Evolutionary conservation across 2,329 filamentous ascomycete genomes (phyloP).

Genomic region (Hyphodiscus sp.): DNA sequence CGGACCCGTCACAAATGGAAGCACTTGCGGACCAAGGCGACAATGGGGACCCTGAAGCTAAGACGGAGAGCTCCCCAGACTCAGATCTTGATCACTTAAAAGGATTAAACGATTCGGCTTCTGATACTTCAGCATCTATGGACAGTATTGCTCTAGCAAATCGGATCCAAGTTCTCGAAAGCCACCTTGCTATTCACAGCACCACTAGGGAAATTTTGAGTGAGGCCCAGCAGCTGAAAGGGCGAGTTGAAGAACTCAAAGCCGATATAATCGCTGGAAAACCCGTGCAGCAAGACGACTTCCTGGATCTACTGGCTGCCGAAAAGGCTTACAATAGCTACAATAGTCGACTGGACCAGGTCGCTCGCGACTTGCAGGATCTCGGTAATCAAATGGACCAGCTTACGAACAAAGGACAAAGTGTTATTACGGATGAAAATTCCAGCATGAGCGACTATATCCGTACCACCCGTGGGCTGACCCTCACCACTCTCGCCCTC

Average conservation of each 20-base stretch:
- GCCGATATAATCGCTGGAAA: slow-evolving; percentile 5
- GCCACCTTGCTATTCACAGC: slow-evolving; percentile 5
- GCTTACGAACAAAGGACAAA: not conserved
- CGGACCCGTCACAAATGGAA: slow-evolving; percentile 6
- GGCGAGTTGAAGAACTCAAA: slow-evolving; percentile 18
- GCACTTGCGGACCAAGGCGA: not conserved
- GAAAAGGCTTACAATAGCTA: not conserved
- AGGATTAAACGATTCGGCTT: too few species aligned
- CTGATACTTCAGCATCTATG: not conserved
- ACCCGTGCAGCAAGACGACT: slow-evolving; percentile 1
- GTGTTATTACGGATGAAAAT: not conserved
- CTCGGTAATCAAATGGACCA: slow-evolving; percentile 6
- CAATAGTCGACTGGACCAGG: slow-evolving; percentile 1
- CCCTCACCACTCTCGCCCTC: slow-evolving; percentile 47
- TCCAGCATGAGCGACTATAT: slow-evolving; percentile 42
- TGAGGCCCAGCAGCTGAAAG: slow-evolving; percentile 13
- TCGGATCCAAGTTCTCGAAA: slow-evolving; percentile 4
- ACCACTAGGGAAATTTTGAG: slow-evolving; percentile 6
- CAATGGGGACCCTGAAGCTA: not conserved
- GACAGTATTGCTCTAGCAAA: slow-evolving; percentile 1
- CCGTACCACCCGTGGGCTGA: slow-evolving; percentile 50
- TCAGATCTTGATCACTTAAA: too few species aligned
- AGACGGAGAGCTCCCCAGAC: not conserved
- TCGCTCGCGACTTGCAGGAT: slow-evolving; percentile 10
- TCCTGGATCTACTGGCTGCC: not conserved